phyloP scores from a whole-genome alignment of 1,139 yeast genomes.

The Candida buenavistaensis region DNA sequence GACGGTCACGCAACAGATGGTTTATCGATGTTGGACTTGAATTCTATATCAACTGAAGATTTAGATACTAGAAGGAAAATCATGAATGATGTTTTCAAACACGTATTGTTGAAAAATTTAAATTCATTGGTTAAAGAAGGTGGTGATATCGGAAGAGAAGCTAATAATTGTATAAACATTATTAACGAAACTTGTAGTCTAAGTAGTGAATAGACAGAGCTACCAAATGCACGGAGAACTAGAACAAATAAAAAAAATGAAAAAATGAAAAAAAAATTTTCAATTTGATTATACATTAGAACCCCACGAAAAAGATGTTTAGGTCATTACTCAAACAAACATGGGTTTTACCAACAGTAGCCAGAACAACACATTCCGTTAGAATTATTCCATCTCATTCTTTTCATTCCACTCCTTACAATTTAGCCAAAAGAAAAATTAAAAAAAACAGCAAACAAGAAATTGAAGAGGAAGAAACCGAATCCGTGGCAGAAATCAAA shows the following conservation, averaged over 20 bases:
- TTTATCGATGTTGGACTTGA: conserved; percentile 31
- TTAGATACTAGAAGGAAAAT: conserved; percentile 59
- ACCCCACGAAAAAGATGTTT: too few relatives aligned
- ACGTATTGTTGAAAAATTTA: conserved; percentile 53
- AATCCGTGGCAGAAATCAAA: conserved; percentile 14
- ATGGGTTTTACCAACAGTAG: not conserved
- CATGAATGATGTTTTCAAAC: conserved; percentile 52
- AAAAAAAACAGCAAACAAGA: conserved; percentile 19
- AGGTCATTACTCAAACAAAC: conserved; percentile 5
- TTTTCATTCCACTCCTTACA: conserved; percentile 7
- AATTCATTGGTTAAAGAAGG: conserved; percentile 62
- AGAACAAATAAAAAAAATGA: too few relatives aligned
- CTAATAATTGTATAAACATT: conserved; percentile 33
- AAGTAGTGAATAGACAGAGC: not conserved
- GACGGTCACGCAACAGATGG: conserved; percentile 15
- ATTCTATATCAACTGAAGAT: conserved; percentile 52
- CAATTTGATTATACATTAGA: too few relatives aligned
- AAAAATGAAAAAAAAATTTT: too few relatives aligned
- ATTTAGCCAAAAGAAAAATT: conserved; percentile 15
- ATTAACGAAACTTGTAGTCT: conserved; percentile 2
- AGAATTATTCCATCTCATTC: too few relatives aligned
- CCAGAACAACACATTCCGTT: too few relatives aligned
- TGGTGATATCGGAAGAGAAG: conserved; percentile 69
- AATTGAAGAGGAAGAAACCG: conserved; percentile 18
- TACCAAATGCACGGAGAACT: too few relatives aligned